phyloP scores from a whole-genome alignment of 208 protist species.

The Leishmania turanica region DNA sequence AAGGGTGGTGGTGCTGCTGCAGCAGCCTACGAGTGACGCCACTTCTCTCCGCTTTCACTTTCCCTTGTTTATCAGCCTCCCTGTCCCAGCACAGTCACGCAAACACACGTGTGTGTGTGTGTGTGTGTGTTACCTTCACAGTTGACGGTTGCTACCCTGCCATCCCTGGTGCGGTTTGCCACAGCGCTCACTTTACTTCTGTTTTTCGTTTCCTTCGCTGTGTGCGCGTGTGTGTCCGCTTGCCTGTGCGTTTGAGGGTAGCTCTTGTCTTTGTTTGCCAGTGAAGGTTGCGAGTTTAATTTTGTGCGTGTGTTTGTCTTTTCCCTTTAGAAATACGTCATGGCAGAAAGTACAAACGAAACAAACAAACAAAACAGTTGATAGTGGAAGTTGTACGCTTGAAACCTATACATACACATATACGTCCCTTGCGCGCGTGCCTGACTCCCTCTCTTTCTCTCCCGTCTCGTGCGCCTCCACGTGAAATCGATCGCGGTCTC shows the following conservation, averaged over 20 bases:
- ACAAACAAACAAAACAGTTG: conserved; percentile 10
- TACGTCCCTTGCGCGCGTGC: not conserved
- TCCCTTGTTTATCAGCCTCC: not conserved
- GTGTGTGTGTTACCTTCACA: not conserved
- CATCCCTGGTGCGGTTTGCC: not conserved
- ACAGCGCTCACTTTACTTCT: not conserved
- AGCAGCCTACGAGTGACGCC: not conserved
- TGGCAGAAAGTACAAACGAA: not conserved
- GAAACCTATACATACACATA: conserved; percentile 5
- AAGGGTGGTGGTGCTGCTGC: not conserved
- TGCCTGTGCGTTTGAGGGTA: not conserved
- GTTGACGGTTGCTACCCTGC: not conserved
- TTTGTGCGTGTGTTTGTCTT: not conserved
- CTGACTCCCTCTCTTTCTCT: not conserved
- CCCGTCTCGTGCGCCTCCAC: not conserved
- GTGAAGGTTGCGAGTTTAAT: not conserved
- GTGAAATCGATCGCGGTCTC: not conserved
- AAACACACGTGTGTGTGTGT: not conserved
- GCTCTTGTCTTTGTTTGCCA: not conserved
- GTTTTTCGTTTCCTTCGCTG: not conserved
- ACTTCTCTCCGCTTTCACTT: not conserved
- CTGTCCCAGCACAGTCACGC: no score
- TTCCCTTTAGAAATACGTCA: not conserved
- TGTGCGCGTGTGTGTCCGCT: not conserved
- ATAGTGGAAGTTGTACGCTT: conserved; percentile 1